Evolutionary conservation across 352 stramenopile species (phyloP), one percentile per base, ranked within the genome.

Genomic region (Phytophthora colocasiae): DNA sequence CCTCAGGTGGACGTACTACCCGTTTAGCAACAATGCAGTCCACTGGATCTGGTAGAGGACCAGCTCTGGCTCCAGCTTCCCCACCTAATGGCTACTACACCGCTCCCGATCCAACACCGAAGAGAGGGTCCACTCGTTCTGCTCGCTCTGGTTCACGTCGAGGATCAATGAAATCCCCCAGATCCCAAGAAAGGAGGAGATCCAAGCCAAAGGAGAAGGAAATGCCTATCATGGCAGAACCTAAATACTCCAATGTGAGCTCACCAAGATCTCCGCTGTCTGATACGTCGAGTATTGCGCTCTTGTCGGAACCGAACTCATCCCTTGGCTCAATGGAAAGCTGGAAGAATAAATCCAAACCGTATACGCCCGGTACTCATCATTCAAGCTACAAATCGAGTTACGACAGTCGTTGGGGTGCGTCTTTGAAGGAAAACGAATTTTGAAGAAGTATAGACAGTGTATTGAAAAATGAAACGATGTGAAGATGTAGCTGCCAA

Each of bases 241-340:
- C 60, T 24, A 69, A 74, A 14, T 71, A 76, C 62, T 75, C 73
- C 4, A 71, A 70, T 15, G 75, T 90, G 78, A 81, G 71, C 40
- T 92, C 84, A n/a, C 84, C 82, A 31, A 72, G 81, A 26, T 85
- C 77, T 29, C 58, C 71, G 4, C 60, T 85, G 22, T 92, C 83
- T 31, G 71, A 72, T 47, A 73, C 66, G 5, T 91, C 81, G 11
- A 91, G 81, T 47, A 88, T 92, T 48, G 84, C 81, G 38, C 46
- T 92, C 43, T 64, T 92, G 32, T 89, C 80, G 11, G 73, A 81
- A 48, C 58, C 63, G 2, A 69, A 63, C 43, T 73, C 57, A 6
- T 80, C 80, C 15, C 14, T 58, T 32, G 53, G 69, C 9, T 83
- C 75, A 3, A 66, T 63, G 40, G 59, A 75, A 47, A 62, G 64